Evolutionary conservation across 2,329 filamentous ascomycete genomes (phyloP).

Genomic region (Colletotrichum orbiculare): DNA sequence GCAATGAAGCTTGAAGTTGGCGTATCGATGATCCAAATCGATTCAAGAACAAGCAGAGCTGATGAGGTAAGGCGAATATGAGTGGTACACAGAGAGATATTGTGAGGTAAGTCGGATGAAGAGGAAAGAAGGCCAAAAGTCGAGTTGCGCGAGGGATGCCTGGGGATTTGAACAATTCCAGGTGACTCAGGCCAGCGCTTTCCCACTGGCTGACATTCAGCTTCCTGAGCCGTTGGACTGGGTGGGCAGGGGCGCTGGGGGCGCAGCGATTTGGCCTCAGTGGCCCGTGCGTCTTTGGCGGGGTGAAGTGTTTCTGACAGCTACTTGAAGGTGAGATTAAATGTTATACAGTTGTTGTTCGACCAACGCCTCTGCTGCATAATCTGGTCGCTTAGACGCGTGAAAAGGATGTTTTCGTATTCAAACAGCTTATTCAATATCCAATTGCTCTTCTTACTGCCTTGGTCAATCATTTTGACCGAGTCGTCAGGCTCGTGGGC

Average conservation of each 20-base stretch:
- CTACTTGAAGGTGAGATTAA: constrained; percentile 14
- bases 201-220: constrained; percentile 10
- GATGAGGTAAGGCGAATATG: constrained; percentile 9
- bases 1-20: constrained; percentile 1
- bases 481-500: background rate
- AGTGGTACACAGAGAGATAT: background rate
- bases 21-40: constrained; percentile 7
- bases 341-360: background rate
- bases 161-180: constrained; percentile 33
- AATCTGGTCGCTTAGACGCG: background rate
- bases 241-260: background rate
- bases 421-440: too few relatives aligned
- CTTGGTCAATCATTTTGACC: fast-evolving
- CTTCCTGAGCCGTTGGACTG: constrained; percentile 15
- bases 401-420: background rate
- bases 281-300: constrained; percentile 24
- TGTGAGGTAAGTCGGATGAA: constrained; percentile 24
- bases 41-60: background rate
- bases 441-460: too few relatives aligned
- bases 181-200: constrained; percentile 23
- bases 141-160: constrained; percentile 33
- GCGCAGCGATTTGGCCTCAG: constrained; percentile 37
- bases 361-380: background rate
- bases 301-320: background rate
- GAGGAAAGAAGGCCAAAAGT: constrained; percentile 11